phyloP scores from a whole-genome alignment of 768 basidiomycete species.

The Lentinula aciculospora region DNA sequence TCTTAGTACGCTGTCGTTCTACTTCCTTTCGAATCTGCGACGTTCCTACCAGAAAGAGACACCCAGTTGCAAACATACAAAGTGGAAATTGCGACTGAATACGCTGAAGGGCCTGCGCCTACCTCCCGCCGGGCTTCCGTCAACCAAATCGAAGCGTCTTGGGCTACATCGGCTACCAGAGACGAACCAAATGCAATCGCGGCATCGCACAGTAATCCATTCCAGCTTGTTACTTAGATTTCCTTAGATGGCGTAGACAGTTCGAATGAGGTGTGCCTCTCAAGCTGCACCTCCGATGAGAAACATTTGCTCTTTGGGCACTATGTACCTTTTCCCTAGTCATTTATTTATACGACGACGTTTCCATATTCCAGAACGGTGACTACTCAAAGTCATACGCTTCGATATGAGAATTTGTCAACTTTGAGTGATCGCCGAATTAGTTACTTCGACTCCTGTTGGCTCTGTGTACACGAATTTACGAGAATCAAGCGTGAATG shows the following conservation, averaged over 20 bases:
- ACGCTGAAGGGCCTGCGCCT: slow-evolving; percentile 18
- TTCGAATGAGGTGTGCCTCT: background rate
- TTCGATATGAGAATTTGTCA: background rate
- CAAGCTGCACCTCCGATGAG: background rate
- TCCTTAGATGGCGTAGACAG: background rate
- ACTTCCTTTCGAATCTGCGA: slow-evolving; percentile 17
- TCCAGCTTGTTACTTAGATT: background rate
- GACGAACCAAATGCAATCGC: background rate
- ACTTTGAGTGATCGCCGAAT: background rate
- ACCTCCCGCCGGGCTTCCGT: slow-evolving; percentile 13
- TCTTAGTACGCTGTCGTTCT: slow-evolving; percentile 18
- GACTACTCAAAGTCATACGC: background rate
- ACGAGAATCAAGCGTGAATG: slow-evolving; percentile 78
- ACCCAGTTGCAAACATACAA: slow-evolving; percentile 16
- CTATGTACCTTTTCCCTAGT: background rate
- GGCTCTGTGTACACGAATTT: slow-evolving; percentile 61
- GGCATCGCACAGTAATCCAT: background rate
- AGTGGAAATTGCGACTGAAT: slow-evolving; percentile 22
- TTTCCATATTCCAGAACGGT: background rate
- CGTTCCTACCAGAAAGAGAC: slow-evolving; percentile 11
- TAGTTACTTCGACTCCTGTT: background rate
- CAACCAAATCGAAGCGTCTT: background rate
- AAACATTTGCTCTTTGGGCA: background rate
- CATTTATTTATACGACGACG: background rate
- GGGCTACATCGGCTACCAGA: background rate